Percentiles rank a stretch among this genome's conserved stretches.
These are phyloP conservation scores for Sedum album DNA, from an alignment of 164 flowering plant species.

Conservation along the genomic window DNA sequence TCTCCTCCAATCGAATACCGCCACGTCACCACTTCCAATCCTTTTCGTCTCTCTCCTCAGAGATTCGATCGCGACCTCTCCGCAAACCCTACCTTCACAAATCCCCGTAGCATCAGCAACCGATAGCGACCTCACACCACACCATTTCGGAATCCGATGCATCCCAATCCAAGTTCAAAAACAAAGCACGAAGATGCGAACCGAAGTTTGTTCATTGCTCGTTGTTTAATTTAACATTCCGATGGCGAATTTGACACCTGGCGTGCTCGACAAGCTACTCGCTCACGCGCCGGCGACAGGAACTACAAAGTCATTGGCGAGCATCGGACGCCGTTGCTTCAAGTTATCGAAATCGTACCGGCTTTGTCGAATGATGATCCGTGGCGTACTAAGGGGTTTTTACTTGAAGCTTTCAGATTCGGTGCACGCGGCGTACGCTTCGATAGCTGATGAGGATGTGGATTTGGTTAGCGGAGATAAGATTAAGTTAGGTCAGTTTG, in stretches of 20 bases:
- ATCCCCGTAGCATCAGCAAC: not conserved
- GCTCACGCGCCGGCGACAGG: constrained; percentile 29
- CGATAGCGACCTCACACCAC: not conserved
- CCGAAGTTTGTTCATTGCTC: not conserved
- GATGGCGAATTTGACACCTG: constrained; percentile 60
- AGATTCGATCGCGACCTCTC: constrained; percentile 2
- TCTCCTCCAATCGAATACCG: no score
- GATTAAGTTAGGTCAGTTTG: constrained; percentile 54
- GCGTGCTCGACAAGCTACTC: constrained; percentile 44
- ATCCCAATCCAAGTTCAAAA: not conserved
- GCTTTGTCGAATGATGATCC: constrained; percentile 28
- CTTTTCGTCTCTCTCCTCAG: not conserved
- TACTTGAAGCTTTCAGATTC: constrained; percentile 62
- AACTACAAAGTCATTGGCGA: constrained; percentile 40
- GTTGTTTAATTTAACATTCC: not conserved
- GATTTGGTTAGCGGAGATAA: constrained; percentile 47
- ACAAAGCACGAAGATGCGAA: no score
- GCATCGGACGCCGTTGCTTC: constrained; percentile 47
- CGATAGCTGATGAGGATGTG: constrained; percentile 34
- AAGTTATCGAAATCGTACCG: constrained; percentile 50
- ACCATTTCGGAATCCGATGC: not conserved
- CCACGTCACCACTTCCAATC: no score
- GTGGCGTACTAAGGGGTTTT: constrained; percentile 38
- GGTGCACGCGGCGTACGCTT: constrained; percentile 45
- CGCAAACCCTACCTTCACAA: not conserved